Evolutionary conservation across 345 rosid species (phyloP), one percentile per base, ranked within the genome.

Genomic region (Diplotaxis tenuifolia): DNA sequence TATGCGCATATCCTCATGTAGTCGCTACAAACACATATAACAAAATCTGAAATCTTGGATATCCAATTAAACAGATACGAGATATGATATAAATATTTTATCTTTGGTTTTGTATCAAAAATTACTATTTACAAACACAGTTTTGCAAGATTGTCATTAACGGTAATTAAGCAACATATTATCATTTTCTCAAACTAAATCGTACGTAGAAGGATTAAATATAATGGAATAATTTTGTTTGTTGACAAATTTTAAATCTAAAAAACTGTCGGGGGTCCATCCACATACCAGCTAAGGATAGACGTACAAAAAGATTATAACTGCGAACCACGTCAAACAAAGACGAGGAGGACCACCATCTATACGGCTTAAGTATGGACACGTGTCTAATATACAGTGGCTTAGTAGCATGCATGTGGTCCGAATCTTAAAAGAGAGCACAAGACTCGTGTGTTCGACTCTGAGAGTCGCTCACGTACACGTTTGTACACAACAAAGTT

Each of bases 311-410:
- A 11, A 65, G 60, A 19, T 27, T 9, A 52, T 49, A 62, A 70
- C 56, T 42, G 65, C 71, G 75, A 70, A 76, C 80, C 80, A 76
- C 75, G 80, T 76, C 80, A 76, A 56, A 70, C 42, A 45, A 12
- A 61, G 53, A 38, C 50, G 31, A 27, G 5, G 28, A 52, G 54
- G 66, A 76, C 75, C 75, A 75, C 40, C 25, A 53, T 75, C 57
- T 62, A 45, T 52, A 70, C 79, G 70, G 65, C 42, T 40, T 54
- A 9, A 15, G 5, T 32, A 7, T 0, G 7, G 25, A 65, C 62
- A 76, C 62, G 75, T 76, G 75, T 76, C 62, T 4, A 7, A 22
- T 55, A 76, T 57, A 66, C n/a, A 57, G 0, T 21, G 27, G 42
- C 3, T 64, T 56, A 64, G 55, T 16, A 31, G 1, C 55, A 20